A percentile compares a stretch with the other conserved stretches of the same genome.
phyloP scores from a whole-genome alignment of 805 yeast genomes.

The Sugiyamaella marilandica region DNA sequence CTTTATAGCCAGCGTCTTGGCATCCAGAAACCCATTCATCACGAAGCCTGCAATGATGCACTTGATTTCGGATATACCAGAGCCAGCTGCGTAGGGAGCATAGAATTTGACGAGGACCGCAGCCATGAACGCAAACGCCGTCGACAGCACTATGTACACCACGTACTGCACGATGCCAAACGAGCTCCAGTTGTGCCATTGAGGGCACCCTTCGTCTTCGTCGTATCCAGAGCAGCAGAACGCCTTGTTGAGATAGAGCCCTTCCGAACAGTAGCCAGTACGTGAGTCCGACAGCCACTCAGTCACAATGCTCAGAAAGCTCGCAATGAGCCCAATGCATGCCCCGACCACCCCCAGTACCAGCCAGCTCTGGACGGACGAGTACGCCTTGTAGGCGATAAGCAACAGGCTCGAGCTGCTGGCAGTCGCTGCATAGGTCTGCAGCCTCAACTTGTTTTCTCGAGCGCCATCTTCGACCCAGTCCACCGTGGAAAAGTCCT shows the following conservation, averaged over 20 bases:
- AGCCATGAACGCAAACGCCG: slow-evolving; percentile 57
- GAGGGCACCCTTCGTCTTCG: slow-evolving; percentile 43
- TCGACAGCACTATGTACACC: slow-evolving; percentile 55
- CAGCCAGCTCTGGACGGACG: slow-evolving; percentile 57
- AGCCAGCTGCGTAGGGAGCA: slow-evolving; percentile 93
- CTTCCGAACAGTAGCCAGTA: slow-evolving; percentile 68
- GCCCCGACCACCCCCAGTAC: slow-evolving; percentile 73
- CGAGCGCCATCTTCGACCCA: slow-evolving; percentile 54
- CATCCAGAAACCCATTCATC: slow-evolving; percentile 68
- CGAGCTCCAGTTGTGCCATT: slow-evolving; percentile 67
- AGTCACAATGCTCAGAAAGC: slow-evolving; percentile 71
- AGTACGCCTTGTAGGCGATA: slow-evolving; percentile 14
- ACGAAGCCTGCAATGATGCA: slow-evolving; percentile 89
- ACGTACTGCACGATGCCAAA: slow-evolving; percentile 44
- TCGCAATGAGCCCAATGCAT: slow-evolving; percentile 78
- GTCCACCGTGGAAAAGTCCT: slow-evolving; percentile 46
- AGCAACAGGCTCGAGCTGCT: slow-evolving; percentile 2
- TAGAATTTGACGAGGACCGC: slow-evolving; percentile 62
- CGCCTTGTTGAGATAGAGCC: slow-evolving; percentile 63
- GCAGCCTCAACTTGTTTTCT: slow-evolving; percentile 28
- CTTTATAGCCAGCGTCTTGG: slow-evolving; percentile 68
- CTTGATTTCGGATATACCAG: slow-evolving; percentile 95
- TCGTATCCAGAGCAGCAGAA: slow-evolving; percentile 78
- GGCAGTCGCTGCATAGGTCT: slow-evolving; percentile 11
- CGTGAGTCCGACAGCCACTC: slow-evolving; percentile 80